Conservation (phyloP, 2,329 filamentous ascomycete genomes). For the Ambrosiella cleistominuta region DNA sequence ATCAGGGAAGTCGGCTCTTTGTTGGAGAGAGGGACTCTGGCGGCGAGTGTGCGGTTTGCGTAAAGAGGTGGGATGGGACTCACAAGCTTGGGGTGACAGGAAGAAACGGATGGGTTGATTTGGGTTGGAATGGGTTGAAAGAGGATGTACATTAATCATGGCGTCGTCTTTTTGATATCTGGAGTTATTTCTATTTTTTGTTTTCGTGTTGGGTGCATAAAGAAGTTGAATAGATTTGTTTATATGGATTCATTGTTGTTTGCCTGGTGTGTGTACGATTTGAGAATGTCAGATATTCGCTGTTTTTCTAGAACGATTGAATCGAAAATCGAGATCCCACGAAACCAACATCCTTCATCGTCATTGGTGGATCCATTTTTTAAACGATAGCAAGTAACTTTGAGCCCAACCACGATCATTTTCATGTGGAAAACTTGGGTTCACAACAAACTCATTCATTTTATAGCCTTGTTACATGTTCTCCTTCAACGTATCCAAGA, state of each 20-base stretch:
- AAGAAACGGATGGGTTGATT: not conserved
- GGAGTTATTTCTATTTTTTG: not conserved
- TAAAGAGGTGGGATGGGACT: conserved; percentile 16
- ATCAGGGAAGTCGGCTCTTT: conserved; percentile 28
- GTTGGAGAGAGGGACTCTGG: conserved; percentile 24
- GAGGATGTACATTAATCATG: conserved; percentile 5
- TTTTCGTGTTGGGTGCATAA: not conserved
- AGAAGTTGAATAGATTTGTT: too few species aligned
- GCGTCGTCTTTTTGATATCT: not conserved
- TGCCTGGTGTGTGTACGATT: too few species aligned
- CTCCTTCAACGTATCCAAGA: not conserved
- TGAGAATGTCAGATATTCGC: too few species aligned
- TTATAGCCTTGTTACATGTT: not conserved
- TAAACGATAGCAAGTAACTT: too few species aligned
- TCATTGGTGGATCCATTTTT: too few species aligned
- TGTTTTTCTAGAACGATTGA: too few species aligned
- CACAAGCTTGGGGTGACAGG: not conserved
- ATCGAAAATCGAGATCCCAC: too few species aligned
- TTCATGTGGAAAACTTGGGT: too few species aligned
- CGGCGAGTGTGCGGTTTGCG: conserved; percentile 28
- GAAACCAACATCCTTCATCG: too few species aligned
- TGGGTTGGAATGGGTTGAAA: not conserved
- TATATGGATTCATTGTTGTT: too few species aligned
- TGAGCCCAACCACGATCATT: too few species aligned
- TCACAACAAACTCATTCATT: too few species aligned